Evolutionary conservation across 2,329 filamentous ascomycete species (phyloP), one percentile per base, ranked within the genome.

Genomic region (Dactylellina drechsleri): DNA sequence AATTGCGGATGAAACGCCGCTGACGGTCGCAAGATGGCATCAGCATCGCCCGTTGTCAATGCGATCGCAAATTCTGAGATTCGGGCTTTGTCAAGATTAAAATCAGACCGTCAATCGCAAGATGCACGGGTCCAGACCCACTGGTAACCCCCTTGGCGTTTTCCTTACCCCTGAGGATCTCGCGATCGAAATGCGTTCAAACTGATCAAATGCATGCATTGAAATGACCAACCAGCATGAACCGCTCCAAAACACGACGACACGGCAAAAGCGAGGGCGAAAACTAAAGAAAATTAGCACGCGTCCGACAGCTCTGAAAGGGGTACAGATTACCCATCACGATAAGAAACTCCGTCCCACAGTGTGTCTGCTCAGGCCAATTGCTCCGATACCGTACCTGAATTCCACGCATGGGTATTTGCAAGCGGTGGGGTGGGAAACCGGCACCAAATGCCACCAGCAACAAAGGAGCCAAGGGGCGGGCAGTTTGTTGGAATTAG

Each of bases 311-410:
- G 36, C 66, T 62, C 41, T 45, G 23, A 62, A 70, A 70, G 66
- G 66, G 66, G 66, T 62, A 57, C 47, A 47, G 59, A 54, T 41
- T 53, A 47, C 65, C 56, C 53, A 68, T 61, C 43, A 40, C 66
- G 66, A 70, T 58, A 66, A 60, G 57, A 56, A 15, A 12, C 26
- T 53, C 57, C 50, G 43, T 56, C 50, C 65, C 65, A 56, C 40
- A 20, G 66, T 57, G 66, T 57, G 66, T 8, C 66, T 23, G 43
- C 36, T 7, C 58, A 36, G 57, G 57, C 66, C 66, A 70, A 62
- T 57, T 28, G 54, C 54, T 28, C 66, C 57, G 58, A 70, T 70
- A 50, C 49, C 57, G 66, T 70, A 70, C 66, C 66, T 70, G 66
- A 57, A 70, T 70, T 60, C 57, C 66, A 70, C 40, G 16, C 41